phyloP scores from a whole-genome alignment of 768 basidiomycete species.

The Lactarius pseudohatsudake region DNA sequence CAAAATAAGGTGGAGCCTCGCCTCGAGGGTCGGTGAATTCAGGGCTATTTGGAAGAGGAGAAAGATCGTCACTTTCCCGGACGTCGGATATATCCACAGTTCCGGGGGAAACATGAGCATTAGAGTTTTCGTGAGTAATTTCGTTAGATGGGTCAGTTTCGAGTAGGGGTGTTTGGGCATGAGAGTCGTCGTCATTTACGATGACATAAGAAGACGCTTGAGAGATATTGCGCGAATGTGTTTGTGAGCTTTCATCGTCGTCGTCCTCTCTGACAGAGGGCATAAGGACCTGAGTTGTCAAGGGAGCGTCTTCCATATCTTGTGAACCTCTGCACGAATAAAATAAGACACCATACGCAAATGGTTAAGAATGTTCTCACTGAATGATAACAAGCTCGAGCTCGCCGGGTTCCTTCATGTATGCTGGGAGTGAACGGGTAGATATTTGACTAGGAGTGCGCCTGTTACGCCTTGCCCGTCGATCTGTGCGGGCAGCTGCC shows the following conservation, averaged over 20 bases:
- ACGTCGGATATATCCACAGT: slow-evolving; percentile 24
- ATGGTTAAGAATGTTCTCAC: slow-evolving; percentile 34
- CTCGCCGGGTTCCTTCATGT: slow-evolving; percentile 84
- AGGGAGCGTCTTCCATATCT: slow-evolving; percentile 54
- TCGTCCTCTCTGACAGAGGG: slow-evolving; percentile 34
- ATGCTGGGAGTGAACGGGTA: slow-evolving; percentile 71
- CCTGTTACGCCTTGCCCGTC: slow-evolving; percentile 43
- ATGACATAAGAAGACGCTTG: slow-evolving; percentile 24
- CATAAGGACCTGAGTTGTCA: slow-evolving; percentile 42
- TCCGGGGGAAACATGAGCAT: slow-evolving; percentile 16
- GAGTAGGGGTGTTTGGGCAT: slow-evolving; percentile 27
- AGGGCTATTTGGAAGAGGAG: slow-evolving; percentile 30
- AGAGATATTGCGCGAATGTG: slow-evolving; percentile 26
- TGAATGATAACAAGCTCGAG: slow-evolving; percentile 70
- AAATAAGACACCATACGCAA: slow-evolving; percentile 1
- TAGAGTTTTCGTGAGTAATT: slow-evolving; percentile 12
- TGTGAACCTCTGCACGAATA: slow-evolving; percentile 44
- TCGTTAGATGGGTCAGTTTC: slow-evolving; percentile 21
- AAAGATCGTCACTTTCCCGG: slow-evolving; percentile 5
- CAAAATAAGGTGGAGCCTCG: slow-evolving; percentile 68
- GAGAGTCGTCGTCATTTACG: slow-evolving; percentile 19
- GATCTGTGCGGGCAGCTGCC: slow-evolving; percentile 4
- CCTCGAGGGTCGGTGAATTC: slow-evolving; percentile 47
- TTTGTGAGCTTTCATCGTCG: slow-evolving; percentile 21
- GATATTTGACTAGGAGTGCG: slow-evolving; percentile 81